These are phyloP conservation scores for Plasmodium yoelii DNA, from an alignment of 169 alveolate species.

Conservation along the genomic window DNA sequence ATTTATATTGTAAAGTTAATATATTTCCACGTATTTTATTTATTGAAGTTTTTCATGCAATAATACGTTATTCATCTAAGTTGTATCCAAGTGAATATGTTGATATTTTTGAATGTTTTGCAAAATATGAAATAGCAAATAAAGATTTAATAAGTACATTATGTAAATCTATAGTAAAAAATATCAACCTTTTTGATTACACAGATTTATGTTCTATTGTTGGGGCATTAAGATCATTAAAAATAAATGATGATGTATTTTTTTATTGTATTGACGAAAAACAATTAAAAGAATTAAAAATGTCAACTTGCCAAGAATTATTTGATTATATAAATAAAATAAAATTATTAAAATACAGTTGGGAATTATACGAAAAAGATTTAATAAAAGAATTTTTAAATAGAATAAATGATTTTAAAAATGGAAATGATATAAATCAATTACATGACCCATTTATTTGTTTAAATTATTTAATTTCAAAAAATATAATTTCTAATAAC, in stretches of 20 bases:
- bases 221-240: constrained; percentile 77
- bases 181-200: constrained; percentile 80
- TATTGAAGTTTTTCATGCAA: constrained; percentile 81
- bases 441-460: constrained; percentile 86
- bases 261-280: constrained; percentile 82
- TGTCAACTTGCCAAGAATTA: constrained; percentile 84
- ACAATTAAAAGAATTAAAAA: constrained; percentile 83
- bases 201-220: constrained; percentile 79
- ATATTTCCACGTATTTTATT: constrained; percentile 82
- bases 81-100: constrained; percentile 82
- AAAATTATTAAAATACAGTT: constrained; percentile 36
- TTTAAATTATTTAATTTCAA: constrained; percentile 67
- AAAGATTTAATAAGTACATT: constrained; percentile 79
- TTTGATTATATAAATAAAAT: constrained; percentile 81
- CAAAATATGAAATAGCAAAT: constrained; percentile 79
- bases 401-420: constrained; percentile 53
- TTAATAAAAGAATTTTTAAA: constrained; percentile 55
- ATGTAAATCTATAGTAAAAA: constrained; percentile 78
- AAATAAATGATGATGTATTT: constrained; percentile 80
- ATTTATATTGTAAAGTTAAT: constrained; percentile 78
- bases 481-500: constrained; percentile 37
- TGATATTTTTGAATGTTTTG: constrained; percentile 77
- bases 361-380: constrained; percentile 38
- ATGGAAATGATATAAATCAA: constrained; percentile 79
- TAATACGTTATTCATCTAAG: constrained; percentile 77